These are phyloP conservation scores for Saturnispora besseyi DNA, from an alignment of 805 yeast genomes.

Conservation along the genomic window DNA sequence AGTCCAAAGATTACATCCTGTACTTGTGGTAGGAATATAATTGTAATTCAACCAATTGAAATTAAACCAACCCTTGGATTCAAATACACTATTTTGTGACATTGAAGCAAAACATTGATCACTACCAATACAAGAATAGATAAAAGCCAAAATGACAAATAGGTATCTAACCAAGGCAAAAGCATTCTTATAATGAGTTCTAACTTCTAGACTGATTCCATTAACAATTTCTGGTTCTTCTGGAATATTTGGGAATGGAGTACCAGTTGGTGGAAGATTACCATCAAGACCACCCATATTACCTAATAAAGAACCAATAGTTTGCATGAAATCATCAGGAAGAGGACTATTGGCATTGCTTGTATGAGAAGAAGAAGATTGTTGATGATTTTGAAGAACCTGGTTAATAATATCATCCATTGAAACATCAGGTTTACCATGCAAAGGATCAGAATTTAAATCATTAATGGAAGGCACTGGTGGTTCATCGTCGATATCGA, in stretches of 20 bases:
- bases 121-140: slow-evolving; percentile 1
- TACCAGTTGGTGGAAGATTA: neutral
- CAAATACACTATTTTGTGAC: slow-evolving; percentile 3
- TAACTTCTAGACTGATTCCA: neutral
- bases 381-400: slow-evolving; percentile 9
- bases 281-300: slow-evolving; percentile 2
- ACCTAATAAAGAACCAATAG: slow-evolving; percentile 20
- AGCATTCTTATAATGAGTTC: slow-evolving; percentile 1
- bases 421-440: slow-evolving; percentile 17
- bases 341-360: slow-evolving; percentile 5
- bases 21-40: slow-evolving; percentile 3
- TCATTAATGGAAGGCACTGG: slow-evolving; percentile 10
- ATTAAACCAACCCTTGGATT: slow-evolving; percentile 9
- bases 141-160: slow-evolving; percentile 5
- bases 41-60: slow-evolving; percentile 10
- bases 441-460: slow-evolving; percentile 1
- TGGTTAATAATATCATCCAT: slow-evolving; percentile 15
- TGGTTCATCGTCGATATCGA: slow-evolving; percentile 11
- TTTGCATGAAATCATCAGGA: slow-evolving; percentile 26
- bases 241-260: neutral
- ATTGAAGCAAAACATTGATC: neutral
- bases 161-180: slow-evolving; percentile 10
- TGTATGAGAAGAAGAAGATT: neutral
- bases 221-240: slow-evolving; percentile 3
- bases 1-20: slow-evolving; percentile 16